These are phyloP conservation scores for Hypoxylon perforatum DNA, from an alignment of 495 filamentous ascomycete species.

Conservation along the genomic window DNA sequence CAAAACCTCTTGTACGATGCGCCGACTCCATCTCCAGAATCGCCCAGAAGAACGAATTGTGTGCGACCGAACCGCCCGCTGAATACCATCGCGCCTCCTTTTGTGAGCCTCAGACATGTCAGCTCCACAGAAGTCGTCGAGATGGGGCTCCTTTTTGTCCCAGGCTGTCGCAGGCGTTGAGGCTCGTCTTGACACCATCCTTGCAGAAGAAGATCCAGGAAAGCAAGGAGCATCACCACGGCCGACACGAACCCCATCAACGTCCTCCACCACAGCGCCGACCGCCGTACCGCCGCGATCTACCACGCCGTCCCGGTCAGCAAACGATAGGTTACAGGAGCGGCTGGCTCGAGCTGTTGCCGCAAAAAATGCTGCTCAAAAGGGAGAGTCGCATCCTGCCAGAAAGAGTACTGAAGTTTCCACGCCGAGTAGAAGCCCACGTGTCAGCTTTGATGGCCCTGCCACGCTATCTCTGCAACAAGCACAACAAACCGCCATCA, in stretches of 20 bases:
- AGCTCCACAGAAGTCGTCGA: conserved; percentile 55
- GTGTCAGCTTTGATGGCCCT: conserved; percentile 37
- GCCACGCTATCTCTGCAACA: neutral
- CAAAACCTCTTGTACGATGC: conserved; percentile 39
- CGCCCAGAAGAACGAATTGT: conserved; percentile 23
- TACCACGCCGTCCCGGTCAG: conserved; percentile 55
- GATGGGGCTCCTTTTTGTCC: conserved; percentile 88
- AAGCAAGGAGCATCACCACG: conserved; percentile 45
- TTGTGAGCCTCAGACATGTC: conserved; percentile 47
- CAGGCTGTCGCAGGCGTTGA: conserved; percentile 95
- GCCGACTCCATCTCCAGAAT: conserved; percentile 33
- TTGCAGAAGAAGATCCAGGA: conserved; percentile 74
- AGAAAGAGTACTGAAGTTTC: conserved; percentile 34
- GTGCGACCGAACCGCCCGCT: conserved; percentile 22
- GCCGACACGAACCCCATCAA: conserved; percentile 32
- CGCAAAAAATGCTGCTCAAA: conserved; percentile 52
- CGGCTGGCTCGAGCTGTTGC: conserved; percentile 74
- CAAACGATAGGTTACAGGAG: conserved; percentile 86
- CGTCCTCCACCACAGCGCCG: conserved; percentile 37
- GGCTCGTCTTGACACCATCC: conserved; percentile 89
- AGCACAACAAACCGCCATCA: neutral
- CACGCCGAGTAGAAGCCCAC: conserved; percentile 38
- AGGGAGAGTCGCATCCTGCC: conserved; percentile 30
- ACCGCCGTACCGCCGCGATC: conserved; percentile 33
- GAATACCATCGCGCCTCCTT: conserved; percentile 5